Evolutionary conservation across 2,329 filamentous ascomycete species (phyloP).

Genomic region (Penicillium oxalicum): DNA sequence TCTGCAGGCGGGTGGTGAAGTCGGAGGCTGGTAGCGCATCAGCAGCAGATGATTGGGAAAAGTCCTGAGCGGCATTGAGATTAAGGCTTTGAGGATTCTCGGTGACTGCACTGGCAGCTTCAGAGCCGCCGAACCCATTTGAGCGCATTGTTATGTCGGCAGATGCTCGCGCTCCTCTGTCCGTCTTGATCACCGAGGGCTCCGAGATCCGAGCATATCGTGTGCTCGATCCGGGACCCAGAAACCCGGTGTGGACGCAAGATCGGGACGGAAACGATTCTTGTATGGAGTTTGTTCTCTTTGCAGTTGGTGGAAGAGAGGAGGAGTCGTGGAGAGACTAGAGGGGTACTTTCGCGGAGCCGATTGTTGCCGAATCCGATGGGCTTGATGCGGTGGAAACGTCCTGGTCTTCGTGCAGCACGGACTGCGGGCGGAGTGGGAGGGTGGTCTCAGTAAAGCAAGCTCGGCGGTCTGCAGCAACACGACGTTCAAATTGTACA

Average conservation of each 20-base stretch:
- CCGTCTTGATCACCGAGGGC: conserved; percentile 37
- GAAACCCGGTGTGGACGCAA: conserved; percentile 6
- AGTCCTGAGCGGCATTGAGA: conserved; percentile 18
- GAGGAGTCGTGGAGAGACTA: neutral
- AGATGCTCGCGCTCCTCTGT: conserved; percentile 33
- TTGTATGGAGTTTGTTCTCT: neutral
- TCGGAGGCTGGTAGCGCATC: conserved; percentile 24
- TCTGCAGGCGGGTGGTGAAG: conserved; percentile 34
- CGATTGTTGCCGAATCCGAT: conserved; percentile 24
- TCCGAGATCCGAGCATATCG: conserved; percentile 39
- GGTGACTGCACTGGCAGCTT: conserved; percentile 26
- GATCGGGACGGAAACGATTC: neutral
- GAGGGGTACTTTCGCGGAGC: conserved; percentile 13
- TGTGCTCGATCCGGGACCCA: conserved; percentile 38
- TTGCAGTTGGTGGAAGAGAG: neutral
- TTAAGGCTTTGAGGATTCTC: conserved; percentile 23
- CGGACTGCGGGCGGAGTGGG: conserved; percentile 25
- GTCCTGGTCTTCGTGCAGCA: conserved; percentile 15
- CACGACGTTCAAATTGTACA: conserved; percentile 8
- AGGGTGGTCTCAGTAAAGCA: conserved; percentile 20
- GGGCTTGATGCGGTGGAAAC: too few relatives aligned
- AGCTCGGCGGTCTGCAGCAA: conserved; percentile 24
- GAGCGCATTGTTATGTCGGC: conserved; percentile 40
- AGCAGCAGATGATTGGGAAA: conserved; percentile 23
- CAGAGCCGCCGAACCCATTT: conserved; percentile 38